Evolutionary conservation across 495 filamentous ascomycete genomes (phyloP).

Genomic region (Achaetomiella virescens): DNA sequence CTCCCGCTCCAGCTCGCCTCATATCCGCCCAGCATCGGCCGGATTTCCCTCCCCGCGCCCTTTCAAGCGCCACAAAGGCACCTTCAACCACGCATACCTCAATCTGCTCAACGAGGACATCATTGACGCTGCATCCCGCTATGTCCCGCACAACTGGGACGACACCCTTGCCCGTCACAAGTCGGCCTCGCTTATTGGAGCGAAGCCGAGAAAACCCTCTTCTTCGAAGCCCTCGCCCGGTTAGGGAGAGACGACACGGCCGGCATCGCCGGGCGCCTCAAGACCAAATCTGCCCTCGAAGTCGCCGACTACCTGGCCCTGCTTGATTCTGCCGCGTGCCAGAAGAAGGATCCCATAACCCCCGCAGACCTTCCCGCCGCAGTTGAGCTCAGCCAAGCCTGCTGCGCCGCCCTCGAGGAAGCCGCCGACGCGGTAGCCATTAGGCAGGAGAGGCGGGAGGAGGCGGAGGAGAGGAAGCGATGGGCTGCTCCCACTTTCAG

Average conservation of each 20-base stretch:
- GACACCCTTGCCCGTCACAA: constrained; percentile 38
- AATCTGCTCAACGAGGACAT: constrained; percentile 54
- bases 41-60: constrained; percentile 13
- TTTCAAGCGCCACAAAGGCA: constrained; percentile 29
- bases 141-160: constrained; percentile 18
- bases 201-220: constrained; percentile 55
- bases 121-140: constrained; percentile 31
- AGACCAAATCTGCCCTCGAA: constrained; percentile 68
- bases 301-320: constrained; percentile 60
- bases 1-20: neutral
- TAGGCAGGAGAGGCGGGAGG: constrained; percentile 53
- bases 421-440: constrained; percentile 56
- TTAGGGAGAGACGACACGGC: constrained; percentile 55
- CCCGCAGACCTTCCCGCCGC: constrained; percentile 61
- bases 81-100: constrained; percentile 50
- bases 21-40: neutral
- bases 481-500: constrained; percentile 43
- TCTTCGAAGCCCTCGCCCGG: constrained; percentile 59
- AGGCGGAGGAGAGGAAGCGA: constrained; percentile 44
- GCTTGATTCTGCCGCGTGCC: constrained; percentile 34
- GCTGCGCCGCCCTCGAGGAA: constrained; percentile 58
- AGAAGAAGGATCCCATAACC: constrained; percentile 13
- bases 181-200: constrained; percentile 67
- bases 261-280: constrained; percentile 57
- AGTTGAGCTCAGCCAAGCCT: constrained; percentile 61